Evolutionary conservation across 768 basidiomycete species (phyloP).

Genomic region (Dendrothele bispora): DNA sequence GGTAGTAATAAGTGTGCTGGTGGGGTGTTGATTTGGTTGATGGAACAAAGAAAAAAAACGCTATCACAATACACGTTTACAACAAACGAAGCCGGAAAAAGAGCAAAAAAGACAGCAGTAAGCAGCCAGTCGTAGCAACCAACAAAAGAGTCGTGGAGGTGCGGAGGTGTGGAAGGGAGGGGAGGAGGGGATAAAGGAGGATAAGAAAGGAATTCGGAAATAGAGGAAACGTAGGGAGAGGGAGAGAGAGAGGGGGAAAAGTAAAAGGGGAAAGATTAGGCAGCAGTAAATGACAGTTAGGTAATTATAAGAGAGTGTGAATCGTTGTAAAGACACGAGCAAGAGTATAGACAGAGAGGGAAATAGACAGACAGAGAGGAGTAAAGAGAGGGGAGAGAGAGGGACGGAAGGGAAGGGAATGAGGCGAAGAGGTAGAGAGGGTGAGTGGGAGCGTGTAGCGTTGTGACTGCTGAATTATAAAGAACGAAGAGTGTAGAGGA

Average conservation of each 20-base stretch:
- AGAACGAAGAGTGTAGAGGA: too few relatives aligned
- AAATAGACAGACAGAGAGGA: neutral
- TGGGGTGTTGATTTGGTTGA: too few relatives aligned
- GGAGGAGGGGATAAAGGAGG: too few relatives aligned
- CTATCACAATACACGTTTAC: neutral
- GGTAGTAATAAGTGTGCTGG: constrained; percentile 17
- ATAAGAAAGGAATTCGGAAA: neutral
- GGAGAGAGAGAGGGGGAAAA: too few relatives aligned
- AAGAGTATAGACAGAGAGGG: neutral
- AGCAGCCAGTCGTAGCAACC: neutral
- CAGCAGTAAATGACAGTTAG: too few relatives aligned
- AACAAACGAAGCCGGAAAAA: neutral
- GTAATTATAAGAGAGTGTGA: too few relatives aligned
- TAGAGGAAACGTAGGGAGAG: neutral
- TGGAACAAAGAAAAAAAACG: too few relatives aligned
- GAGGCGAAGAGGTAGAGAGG: constrained; percentile 4
- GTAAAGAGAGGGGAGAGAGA: neutral
- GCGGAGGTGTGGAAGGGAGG: too few relatives aligned
- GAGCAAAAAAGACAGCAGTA: neutral
- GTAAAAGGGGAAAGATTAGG: too few relatives aligned
- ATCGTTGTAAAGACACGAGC: too few relatives aligned
- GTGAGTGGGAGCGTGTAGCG: neutral
- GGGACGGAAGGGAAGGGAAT: constrained; percentile 7
- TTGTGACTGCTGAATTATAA: constrained; percentile 9
- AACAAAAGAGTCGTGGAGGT: neutral